Conservation (phyloP, 805 yeast genomes). For the Pichia pseudocactophila region DNA sequence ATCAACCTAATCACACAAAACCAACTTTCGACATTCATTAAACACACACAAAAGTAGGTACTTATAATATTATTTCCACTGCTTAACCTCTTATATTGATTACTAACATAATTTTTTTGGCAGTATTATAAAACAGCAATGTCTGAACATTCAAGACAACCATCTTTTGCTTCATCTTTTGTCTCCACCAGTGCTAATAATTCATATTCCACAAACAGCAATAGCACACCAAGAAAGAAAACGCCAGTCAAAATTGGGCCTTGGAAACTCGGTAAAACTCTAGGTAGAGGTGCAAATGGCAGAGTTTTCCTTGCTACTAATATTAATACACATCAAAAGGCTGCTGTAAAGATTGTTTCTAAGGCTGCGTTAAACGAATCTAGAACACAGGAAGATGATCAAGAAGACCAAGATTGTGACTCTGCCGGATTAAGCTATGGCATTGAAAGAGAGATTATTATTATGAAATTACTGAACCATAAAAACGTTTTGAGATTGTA, state of each 20-base stretch:
- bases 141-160: constrained; percentile 46
- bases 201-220: not conserved
- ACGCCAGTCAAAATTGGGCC: constrained; percentile 65
- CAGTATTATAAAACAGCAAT: constrained; percentile 9
- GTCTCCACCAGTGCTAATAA: constrained; percentile 22
- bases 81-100: too few relatives aligned
- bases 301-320: constrained; percentile 89
- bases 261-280: constrained; percentile 90
- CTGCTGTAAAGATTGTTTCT: constrained; percentile 95
- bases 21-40: constrained; percentile 5
- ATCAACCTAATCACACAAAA: too few relatives aligned
- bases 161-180: constrained; percentile 49
- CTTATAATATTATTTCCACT: too few relatives aligned
- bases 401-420: constrained; percentile 33
- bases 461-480: constrained; percentile 73
- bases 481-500: constrained; percentile 70
- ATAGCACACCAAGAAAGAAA: constrained; percentile 12
- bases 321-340: constrained; percentile 72
- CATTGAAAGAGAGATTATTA: constrained; percentile 78
- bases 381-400: constrained; percentile 8
- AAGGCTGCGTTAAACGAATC: constrained; percentile 48
- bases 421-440: constrained; percentile 66
- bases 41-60: not conserved
- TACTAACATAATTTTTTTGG: not conserved
- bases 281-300: constrained; percentile 96